Conservation (phyloP, 139 green algal genomes). For the Chlamydomonas sp. region DNA sequence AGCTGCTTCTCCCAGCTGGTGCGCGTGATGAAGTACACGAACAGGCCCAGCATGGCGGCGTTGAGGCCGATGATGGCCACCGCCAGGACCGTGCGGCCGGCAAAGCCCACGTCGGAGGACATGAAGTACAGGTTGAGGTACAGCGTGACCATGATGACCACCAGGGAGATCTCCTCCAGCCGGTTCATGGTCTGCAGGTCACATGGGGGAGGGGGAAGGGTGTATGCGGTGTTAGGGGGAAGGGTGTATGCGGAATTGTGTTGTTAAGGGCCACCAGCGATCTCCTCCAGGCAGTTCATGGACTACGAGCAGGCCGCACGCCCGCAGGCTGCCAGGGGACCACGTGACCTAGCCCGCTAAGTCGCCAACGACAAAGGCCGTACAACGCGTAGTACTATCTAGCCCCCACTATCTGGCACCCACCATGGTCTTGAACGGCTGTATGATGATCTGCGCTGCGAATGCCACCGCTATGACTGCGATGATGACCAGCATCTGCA, state of each 20-base stretch:
- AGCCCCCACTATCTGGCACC: background rate
- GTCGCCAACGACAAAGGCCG: too few species aligned
- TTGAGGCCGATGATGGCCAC: conserved; percentile 18
- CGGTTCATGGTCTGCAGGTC: conserved; percentile 5
- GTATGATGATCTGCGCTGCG: background rate
- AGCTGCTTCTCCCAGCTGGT: conserved; percentile 28
- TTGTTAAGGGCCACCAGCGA: too few species aligned
- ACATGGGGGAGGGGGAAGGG: too few species aligned
- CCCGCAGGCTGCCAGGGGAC: too few species aligned
- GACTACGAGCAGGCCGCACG: too few species aligned
- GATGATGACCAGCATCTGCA: conserved; percentile 39
- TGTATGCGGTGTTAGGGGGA: too few species aligned
- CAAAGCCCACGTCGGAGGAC: background rate
- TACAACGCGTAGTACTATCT: too few species aligned
- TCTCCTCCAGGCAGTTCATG: too few species aligned
- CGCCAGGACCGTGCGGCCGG: background rate
- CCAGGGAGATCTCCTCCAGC: conserved; percentile 20
- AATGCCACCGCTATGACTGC: conserved; percentile 15
- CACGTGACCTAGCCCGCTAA: too few species aligned
- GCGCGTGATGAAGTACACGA: conserved; percentile 7
- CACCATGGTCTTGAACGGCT: conserved; percentile 1
- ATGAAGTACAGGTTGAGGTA: conserved; percentile 36
- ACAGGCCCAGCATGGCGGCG: conserved; percentile 14
- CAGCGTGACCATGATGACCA: conserved; percentile 24
- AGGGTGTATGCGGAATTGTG: too few species aligned